A percentile compares a stretch with the other conserved stretches of the same genome.
Conservation (phyloP, 495 filamentous ascomycete species). For the Trichoderma parareesei region DNA sequence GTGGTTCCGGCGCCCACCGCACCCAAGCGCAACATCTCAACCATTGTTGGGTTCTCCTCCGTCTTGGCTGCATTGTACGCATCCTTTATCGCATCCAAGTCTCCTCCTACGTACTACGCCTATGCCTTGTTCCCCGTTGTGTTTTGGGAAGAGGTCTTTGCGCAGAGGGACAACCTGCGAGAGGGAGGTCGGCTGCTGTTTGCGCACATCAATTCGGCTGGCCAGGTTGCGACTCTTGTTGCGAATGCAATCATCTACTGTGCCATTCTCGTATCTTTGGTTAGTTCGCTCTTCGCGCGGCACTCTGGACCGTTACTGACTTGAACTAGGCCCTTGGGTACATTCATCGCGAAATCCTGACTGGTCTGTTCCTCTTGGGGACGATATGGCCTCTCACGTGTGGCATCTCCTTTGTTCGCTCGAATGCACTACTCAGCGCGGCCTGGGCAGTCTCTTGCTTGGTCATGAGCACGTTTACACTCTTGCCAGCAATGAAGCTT, state of each 20-base stretch:
- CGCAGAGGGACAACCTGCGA: slow-evolving; percentile 58
- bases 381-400: slow-evolving; percentile 72
- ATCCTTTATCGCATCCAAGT: slow-evolving; percentile 68
- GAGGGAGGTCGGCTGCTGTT: slow-evolving; percentile 64
- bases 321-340: slow-evolving; percentile 57
- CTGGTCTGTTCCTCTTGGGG: slow-evolving; percentile 65
- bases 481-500: slow-evolving; percentile 77
- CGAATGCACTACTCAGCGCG: slow-evolving; percentile 52
- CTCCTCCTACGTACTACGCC: slow-evolving; percentile 79
- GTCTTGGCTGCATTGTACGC: slow-evolving; percentile 68
- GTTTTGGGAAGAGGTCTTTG: slow-evolving; percentile 97
- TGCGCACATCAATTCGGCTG: slow-evolving; percentile 52
- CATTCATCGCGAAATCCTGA: slow-evolving; percentile 81
- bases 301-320: slow-evolving; percentile 16
- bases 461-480: slow-evolving; percentile 83
- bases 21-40: slow-evolving; percentile 53
- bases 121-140: slow-evolving; percentile 87
- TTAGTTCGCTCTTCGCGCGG: slow-evolving; percentile 34
- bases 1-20: slow-evolving; percentile 68
- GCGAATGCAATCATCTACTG: slow-evolving; percentile 60
- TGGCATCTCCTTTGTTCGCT: slow-evolving; percentile 59
- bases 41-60: slow-evolving; percentile 63
- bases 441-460: slow-evolving; percentile 72
- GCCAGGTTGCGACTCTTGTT: slow-evolving; percentile 45
- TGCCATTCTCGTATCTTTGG: slow-evolving; percentile 71